These are phyloP conservation scores for Lichtheimia ornata DNA, from an alignment of 371 early-diverging fungal species.

Conservation along the genomic window DNA sequence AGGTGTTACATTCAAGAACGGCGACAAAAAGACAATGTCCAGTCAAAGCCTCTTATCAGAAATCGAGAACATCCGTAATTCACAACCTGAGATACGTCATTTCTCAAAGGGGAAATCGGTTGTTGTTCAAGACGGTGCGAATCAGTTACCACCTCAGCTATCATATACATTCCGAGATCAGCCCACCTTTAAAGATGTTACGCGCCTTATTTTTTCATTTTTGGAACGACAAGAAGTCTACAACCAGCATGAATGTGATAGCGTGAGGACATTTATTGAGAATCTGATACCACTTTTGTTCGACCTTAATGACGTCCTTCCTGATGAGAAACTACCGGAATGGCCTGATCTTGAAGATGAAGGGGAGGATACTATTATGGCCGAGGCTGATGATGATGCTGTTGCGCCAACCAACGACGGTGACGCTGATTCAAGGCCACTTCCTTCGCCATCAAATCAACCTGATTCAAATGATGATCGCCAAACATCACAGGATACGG, in stretches of 20 bases:
- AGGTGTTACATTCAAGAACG: conserved; percentile 83
- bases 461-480: too few species aligned
- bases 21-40: conserved; percentile 81
- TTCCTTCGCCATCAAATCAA: not conserved
- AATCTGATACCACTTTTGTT: conserved; percentile 78
- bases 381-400: conserved; percentile 19
- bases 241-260: conserved; percentile 63
- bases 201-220: conserved; percentile 57
- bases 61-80: conserved; percentile 68
- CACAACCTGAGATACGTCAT: conserved; percentile 19
- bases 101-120: conserved; percentile 9
- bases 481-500: too few species aligned
- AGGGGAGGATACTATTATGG: conserved; percentile 14
- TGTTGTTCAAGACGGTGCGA: conserved; percentile 14
- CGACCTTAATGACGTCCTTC: conserved; percentile 48
- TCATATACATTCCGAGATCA: conserved; percentile 66
- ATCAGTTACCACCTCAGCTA: conserved; percentile 48
- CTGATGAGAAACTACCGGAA: conserved; percentile 21
- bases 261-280: conserved; percentile 72
- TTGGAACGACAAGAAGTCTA: conserved; percentile 57
- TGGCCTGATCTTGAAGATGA: conserved; percentile 13
- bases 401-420: conserved; percentile 4
- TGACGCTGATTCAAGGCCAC: not conserved
- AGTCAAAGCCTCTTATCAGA: conserved; percentile 77
- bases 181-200: conserved; percentile 70